These are phyloP conservation scores for Boletus sp. DNA, from an alignment of 768 basidiomycete species.

Conservation along the genomic window DNA sequence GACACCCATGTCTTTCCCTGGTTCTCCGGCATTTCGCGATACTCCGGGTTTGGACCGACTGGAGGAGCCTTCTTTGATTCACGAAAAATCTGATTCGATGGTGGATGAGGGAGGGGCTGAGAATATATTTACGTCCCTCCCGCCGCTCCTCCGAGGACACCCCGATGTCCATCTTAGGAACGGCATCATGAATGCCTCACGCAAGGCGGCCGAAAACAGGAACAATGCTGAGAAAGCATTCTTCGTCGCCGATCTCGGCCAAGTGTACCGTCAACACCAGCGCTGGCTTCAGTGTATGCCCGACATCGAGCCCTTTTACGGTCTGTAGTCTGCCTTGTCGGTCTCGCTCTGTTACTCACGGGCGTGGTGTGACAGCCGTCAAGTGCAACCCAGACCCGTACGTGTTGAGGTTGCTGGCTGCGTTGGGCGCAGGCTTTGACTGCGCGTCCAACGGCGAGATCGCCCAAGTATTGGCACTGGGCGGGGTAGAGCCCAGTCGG, in stretches of 20 bases:
- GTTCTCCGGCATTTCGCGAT: slow-evolving; percentile 22
- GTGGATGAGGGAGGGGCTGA: slow-evolving; percentile 35
- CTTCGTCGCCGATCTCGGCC: slow-evolving; percentile 91
- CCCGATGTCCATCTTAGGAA: slow-evolving; percentile 71
- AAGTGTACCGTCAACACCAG: slow-evolving; percentile 80
- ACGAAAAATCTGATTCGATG: slow-evolving; percentile 52
- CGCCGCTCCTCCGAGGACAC: slow-evolving; percentile 64
- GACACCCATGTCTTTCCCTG: slow-evolving; percentile 30
- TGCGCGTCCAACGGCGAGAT: slow-evolving; percentile 97
- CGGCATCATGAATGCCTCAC: slow-evolving; percentile 67
- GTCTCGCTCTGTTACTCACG: slow-evolving; percentile 26
- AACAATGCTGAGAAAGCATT: slow-evolving; percentile 89
- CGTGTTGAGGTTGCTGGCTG: slow-evolving; percentile 84
- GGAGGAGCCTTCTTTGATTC: slow-evolving; percentile 11
- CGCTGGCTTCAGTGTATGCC: slow-evolving; percentile 78
- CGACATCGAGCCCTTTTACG: slow-evolving; percentile 91
- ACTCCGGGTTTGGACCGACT: slow-evolving; percentile 15
- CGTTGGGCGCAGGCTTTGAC: slow-evolving; percentile 92
- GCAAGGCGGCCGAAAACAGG: slow-evolving; percentile 47
- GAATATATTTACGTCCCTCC: slow-evolving; percentile 56
- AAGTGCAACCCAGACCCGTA: slow-evolving; percentile 99
- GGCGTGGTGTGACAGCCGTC: slow-evolving; percentile 55
- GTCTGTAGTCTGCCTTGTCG: slow-evolving; percentile 42
- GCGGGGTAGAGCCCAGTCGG: slow-evolving; percentile 70
- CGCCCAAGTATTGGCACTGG: slow-evolving; percentile 66